phyloP scores from a whole-genome alignment of 768 basidiomycete species.

The Mycena sanguinolenta region DNA sequence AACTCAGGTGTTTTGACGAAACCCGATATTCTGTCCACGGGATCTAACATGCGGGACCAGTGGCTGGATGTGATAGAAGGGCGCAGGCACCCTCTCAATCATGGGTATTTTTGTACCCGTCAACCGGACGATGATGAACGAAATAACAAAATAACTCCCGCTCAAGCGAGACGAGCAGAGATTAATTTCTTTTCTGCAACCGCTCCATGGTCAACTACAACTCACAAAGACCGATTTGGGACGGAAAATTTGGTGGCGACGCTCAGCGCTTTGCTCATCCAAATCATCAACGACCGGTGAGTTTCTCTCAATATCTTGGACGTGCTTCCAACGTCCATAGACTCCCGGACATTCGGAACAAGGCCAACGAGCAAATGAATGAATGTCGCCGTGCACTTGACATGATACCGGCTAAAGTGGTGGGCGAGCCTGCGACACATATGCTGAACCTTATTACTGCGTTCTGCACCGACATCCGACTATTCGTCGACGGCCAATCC shows the following conservation, averaged over 20 bases:
- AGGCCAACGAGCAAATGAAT: constrained; percentile 45
- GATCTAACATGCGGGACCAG: constrained; percentile 49
- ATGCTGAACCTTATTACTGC: constrained; percentile 51
- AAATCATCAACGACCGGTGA: constrained; percentile 46
- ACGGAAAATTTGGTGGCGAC: constrained; percentile 49
- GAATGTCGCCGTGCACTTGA: constrained; percentile 43
- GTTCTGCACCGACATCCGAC: constrained; percentile 48
- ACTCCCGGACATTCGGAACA: constrained; percentile 43
- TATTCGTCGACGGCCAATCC: constrained; percentile 44
- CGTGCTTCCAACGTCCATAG: neutral
- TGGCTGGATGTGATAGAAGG: constrained; percentile 63
- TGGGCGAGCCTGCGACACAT: constrained; percentile 52
- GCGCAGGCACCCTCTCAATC: constrained; percentile 50
- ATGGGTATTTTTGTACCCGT: constrained; percentile 60
- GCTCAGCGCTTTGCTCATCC: constrained; percentile 52
- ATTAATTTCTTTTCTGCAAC: constrained; percentile 49
- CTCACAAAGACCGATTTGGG: constrained; percentile 49
- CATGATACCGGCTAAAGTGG: constrained; percentile 45
- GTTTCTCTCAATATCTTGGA: neutral
- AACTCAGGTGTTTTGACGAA: constrained; percentile 67
- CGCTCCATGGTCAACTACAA: constrained; percentile 51
- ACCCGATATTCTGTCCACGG: constrained; percentile 60
- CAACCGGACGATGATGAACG: constrained; percentile 57
- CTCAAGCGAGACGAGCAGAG: constrained; percentile 52
- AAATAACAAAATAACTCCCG: constrained; percentile 42